Evolutionary conservation across 768 basidiomycete genomes (phyloP), one percentile per base, ranked within the genome.

Genomic region (Mycena epipterygia): DNA sequence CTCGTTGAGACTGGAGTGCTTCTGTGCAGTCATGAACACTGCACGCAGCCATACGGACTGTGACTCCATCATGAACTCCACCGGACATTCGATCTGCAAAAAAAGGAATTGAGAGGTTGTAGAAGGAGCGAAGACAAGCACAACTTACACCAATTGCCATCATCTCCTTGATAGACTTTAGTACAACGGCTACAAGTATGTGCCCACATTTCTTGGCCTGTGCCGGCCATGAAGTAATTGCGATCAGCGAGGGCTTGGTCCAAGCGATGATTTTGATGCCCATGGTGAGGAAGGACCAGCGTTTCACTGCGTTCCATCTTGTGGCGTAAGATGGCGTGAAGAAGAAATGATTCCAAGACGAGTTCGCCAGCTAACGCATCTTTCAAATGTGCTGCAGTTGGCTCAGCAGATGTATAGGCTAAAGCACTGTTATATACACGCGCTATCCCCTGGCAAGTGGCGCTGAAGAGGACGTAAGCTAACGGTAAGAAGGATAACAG

Each of bases 141-240:
- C 3, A 3, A 35, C 51, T 0, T 59, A 67, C 65, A 67, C 56
- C 55, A 67, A 8, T 53, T n/a, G 0, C 37, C 64, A 13, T 67
- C 64, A 17, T 59, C 53, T 0, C 57, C 65, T 33, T 62, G 35
- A 11, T 71, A 67, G 0, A 71, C 29, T 27, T 70, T 59, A 11
- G 25, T 60, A 35, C 70, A 71, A 0, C 52, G 48, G 17, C 55
- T n/a, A 23, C 70, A 71, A 0, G 59, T 9, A 57, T 71, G 70
- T 11, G 65, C 52, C 70, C 64, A 71, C 58, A 61, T 52, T 0
- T 30, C 29, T 30, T 71, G 70, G 1, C 70, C 70, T 6, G 59
- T 67, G 5, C 70, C 70, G 4, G 21, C 70, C 49, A 71, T 67
- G 1, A 19, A n/a, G 3, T 21, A 8, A 21, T 71, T 71, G 6